These are phyloP conservation scores for Saitozyma podzolica DNA, from an alignment of 768 basidiomycete species.

Conservation along the genomic window DNA sequence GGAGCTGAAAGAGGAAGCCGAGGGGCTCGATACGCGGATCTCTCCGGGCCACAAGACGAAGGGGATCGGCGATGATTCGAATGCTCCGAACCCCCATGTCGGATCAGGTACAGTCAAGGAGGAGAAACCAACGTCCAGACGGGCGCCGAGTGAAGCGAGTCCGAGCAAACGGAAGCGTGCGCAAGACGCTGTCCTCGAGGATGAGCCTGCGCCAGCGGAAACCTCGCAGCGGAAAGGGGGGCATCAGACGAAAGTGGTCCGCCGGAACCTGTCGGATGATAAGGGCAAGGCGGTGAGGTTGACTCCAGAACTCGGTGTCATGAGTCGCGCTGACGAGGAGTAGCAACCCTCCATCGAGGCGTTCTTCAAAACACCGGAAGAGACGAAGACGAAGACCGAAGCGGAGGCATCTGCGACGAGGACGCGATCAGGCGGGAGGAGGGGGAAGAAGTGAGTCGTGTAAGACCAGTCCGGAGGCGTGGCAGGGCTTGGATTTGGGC, in stretches of 20 bases:
- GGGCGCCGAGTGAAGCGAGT: conserved; percentile 3
- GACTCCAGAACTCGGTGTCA: background rate
- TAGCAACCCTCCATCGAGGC: conserved; percentile 45
- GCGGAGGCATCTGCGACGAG: background rate
- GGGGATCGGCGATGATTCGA: conserved; percentile 47
- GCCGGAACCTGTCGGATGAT: conserved; percentile 21
- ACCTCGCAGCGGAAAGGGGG: conserved; percentile 23
- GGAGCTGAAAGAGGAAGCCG: conserved; percentile 21
- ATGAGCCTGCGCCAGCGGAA: conserved; percentile 12
- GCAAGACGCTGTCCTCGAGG: background rate
- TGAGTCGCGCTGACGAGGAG: background rate
- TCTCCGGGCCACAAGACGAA: conserved; percentile 22
- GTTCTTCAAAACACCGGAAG: conserved; percentile 37
- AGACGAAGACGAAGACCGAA: background rate
- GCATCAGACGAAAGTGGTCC: conserved; percentile 39
- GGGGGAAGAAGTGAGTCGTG: too few species aligned
- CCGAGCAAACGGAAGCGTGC: conserved; percentile 12
- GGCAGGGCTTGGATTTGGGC: too few species aligned
- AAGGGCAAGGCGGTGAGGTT: conserved; percentile 24
- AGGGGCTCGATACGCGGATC: conserved; percentile 21
- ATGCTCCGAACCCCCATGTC: conserved; percentile 36
- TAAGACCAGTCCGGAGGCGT: too few species aligned
- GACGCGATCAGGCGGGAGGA: background rate
- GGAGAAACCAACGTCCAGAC: conserved; percentile 2
- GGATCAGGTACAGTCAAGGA: conserved; percentile 4